Evolutionary conservation across 768 basidiomycete genomes (phyloP).

Genomic region (Rhizopogon salebrosus): DNA sequence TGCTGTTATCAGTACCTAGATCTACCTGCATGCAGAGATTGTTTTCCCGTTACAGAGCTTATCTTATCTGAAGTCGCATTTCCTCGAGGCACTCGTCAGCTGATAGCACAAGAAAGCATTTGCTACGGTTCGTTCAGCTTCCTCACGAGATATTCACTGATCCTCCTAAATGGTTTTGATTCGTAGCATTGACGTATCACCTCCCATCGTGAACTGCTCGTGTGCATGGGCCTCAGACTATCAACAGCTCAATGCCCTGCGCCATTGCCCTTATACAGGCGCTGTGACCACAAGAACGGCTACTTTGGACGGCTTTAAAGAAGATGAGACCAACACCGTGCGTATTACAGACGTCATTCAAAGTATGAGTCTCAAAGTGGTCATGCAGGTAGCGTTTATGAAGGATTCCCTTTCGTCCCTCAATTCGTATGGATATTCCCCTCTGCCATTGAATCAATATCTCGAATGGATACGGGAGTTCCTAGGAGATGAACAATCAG

Average conservation of each 20-base stretch:
- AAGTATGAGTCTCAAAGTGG: neutral
- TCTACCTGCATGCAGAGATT: too few species aligned
- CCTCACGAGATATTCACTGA: neutral
- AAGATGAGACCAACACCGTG: constrained; percentile 61
- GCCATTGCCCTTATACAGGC: constrained; percentile 62
- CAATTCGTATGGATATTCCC: constrained; percentile 88
- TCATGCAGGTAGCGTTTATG: constrained; percentile 55
- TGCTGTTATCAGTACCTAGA: too few species aligned
- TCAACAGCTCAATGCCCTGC: constrained; percentile 59
- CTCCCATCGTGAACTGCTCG: constrained; percentile 72
- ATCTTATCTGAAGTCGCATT: neutral
- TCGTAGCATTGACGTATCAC: constrained; percentile 49
- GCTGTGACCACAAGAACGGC: constrained; percentile 80
- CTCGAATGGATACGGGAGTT: constrained; percentile 53
- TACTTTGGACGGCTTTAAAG: constrained; percentile 65
- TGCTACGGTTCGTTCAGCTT: neutral
- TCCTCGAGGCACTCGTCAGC: neutral
- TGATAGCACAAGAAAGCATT: neutral
- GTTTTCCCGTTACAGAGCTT: neutral
- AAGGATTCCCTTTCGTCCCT: constrained; percentile 50
- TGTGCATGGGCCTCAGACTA: constrained; percentile 78
- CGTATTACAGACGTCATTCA: constrained; percentile 9
- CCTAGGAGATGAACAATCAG: constrained; percentile 29
- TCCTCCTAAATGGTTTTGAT: constrained; percentile 48
- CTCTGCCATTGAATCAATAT: constrained; percentile 64